A percentile compares a stretch with the other conserved stretches of the same genome.
Conservation (phyloP, 1,284 basidiomycete genomes). For the Cryptococcus wingfieldii region DNA sequence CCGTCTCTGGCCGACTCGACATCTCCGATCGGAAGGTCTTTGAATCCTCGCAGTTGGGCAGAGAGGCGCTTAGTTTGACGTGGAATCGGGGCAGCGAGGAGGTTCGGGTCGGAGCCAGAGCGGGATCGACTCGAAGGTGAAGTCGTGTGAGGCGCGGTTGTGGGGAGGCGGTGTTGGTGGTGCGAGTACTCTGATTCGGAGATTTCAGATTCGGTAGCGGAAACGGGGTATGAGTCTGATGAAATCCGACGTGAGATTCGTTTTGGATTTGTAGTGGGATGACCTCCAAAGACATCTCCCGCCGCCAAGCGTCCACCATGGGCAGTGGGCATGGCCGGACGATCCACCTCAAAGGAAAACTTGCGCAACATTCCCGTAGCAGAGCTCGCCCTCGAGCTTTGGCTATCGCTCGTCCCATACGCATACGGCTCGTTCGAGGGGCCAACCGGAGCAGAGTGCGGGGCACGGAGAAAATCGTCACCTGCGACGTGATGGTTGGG, state of each 20-base stretch:
- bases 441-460: not conserved
- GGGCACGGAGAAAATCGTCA: not conserved
- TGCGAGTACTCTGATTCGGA: not conserved
- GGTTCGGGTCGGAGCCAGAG: not conserved
- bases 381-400: not conserved
- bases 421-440: not conserved
- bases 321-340: not conserved
- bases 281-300: not conserved
- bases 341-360: conserved; percentile 11
- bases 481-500: not conserved
- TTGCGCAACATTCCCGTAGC: conserved; percentile 5
- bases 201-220: conserved; percentile 2
- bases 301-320: not conserved
- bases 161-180: no score
- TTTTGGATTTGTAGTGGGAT: not conserved
- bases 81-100: not conserved
- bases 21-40: conserved; percentile 19
- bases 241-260: not conserved
- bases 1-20: conserved; percentile 10
- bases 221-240: conserved; percentile 7
- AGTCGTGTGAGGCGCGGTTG: not conserved
- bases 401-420: not conserved
- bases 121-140: not conserved
- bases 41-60: conserved; percentile 35
- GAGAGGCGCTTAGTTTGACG: conserved; percentile 24